Evolutionary conservation across 257 asterid species (phyloP), one percentile per base, ranked within the genome.

Genomic region (Plectranthus barbatus): DNA sequence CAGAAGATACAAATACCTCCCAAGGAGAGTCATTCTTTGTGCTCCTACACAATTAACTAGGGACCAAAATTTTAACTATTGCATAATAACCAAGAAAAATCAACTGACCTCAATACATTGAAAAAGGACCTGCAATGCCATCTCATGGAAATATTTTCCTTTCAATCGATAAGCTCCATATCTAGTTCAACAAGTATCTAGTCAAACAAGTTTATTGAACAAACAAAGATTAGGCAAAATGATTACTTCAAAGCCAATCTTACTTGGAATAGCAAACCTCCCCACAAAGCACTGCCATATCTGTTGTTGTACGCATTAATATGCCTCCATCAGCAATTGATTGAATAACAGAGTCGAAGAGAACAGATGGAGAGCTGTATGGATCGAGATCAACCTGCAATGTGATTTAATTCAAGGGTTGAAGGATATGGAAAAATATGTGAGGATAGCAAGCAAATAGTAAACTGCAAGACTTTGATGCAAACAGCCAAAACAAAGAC

Each of bases 201-300:
- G 63, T 68, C 60, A 86, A 41, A 42, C 19, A 34, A 71, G 56
- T 51, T 49, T 57, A 62, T 36, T 23, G 21, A 39, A 49, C 42
- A 29, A 31, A 51, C 44, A 70, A 60, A 36, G 42, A 56, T 33
- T 41, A 65, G 53, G 63, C 17, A 45, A 56, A 19, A 5, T 23
- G 23, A 63, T 36, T 37, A 26, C 56, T 58, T 46, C 48, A 69
- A 62, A 52, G 42, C 44, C 60, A 70, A 67, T 67, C 88, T 81
- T 90, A 93, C 99, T 93, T 93, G 78, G 99, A 85, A 80, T 89
- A 90, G 97, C 99, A 90, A 72, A 87, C 97, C 82, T 93, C 99
- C 74, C 95, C 99, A 77, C 99, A 93, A 36, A 93, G 92, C 70
- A 93, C 96, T 6, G 99, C 99, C 96, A 93, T 80, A 81, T 93